Evolutionary conservation across 257 asterid species (phyloP), one percentile per base, ranked within the genome.

Genomic region (Solanum habrochaites): DNA sequence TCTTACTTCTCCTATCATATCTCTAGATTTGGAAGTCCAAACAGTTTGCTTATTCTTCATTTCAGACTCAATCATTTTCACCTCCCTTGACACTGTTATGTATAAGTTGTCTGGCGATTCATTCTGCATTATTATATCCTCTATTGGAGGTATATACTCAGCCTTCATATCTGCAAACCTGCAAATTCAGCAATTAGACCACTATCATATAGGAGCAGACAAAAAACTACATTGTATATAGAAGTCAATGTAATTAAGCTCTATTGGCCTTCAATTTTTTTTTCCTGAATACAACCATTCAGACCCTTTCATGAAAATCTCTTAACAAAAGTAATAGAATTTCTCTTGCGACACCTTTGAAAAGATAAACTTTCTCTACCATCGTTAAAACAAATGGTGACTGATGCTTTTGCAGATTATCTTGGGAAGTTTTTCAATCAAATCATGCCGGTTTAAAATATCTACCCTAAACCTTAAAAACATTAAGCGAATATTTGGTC

Each of bases 401-500:
- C 92, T 93, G 31, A 96, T 96, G 90, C 93, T 93, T 69, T 91
- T 94, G 90, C 97, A 92, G 58, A 96, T 91, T 11, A 95, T 92
- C 87, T 91, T 95, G 0, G 98, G 98, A 2, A 96, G 93, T 88
- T 96, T 98, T 23, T 96, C 95, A 42, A 94, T 96, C 83, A 96
- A 91, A 78, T 94, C 93, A 84, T 93, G 98, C 84, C 93, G 98
- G 93, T 95, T 96, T 86, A 96, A 90, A 88, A 93, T 92, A 90
- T 96, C 98, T 14, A 98, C 98, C 88, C 93, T 96, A 89, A 94
- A 95, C 37, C 95, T 88, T 11, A 96, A 88, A 83, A 98, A 95
- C 98, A 96, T 96, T 95, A 95, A 2, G 96, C 99, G 58, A 96
- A 83, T 25, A 96, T 96, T 88, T 95, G 98, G 32, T 93, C 98